phyloP scores from a whole-genome alignment of 2,329 filamentous ascomycete species.

The Blastomyces percursus region DNA sequence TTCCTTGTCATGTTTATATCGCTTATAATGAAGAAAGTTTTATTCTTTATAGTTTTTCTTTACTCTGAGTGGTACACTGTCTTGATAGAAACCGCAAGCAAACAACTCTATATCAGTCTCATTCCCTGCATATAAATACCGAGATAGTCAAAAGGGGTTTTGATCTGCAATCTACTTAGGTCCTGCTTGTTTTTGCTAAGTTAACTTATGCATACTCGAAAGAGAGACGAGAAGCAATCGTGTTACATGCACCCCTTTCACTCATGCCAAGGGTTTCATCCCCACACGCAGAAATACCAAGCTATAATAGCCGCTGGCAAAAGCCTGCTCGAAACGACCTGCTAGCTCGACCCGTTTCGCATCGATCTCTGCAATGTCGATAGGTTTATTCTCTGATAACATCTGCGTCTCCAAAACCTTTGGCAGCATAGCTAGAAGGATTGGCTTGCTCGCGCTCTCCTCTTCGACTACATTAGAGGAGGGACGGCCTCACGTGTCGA shows the following conservation, averaged over 20 bases:
- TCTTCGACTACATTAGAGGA: neutral
- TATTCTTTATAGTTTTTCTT: no score
- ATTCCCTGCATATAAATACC: neutral
- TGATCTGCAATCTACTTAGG: neutral
- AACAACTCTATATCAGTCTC: neutral
- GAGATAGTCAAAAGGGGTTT: neutral
- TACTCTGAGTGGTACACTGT: neutral
- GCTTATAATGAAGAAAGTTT: neutral
- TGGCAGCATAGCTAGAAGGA: neutral
- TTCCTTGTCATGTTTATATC: neutral
- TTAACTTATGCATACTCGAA: neutral
- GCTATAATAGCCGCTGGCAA: neutral
- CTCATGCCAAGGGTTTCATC: neutral
- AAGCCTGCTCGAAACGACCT: neutral
- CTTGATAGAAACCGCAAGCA: neutral
- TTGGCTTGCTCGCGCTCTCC: no score
- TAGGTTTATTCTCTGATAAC: neutral
- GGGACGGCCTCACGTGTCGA: neutral
- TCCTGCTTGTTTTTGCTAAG: neutral
- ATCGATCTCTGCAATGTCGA: neutral
- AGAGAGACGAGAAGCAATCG: neutral
- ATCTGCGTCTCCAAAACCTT: slow-evolving; percentile 1
- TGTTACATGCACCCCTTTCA: neutral
- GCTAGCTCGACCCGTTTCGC: neutral
- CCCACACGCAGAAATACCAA: neutral